These are phyloP conservation scores for Cyclotella atomus DNA, from an alignment of 108 stramenopile genomes.

Conservation along the genomic window DNA sequence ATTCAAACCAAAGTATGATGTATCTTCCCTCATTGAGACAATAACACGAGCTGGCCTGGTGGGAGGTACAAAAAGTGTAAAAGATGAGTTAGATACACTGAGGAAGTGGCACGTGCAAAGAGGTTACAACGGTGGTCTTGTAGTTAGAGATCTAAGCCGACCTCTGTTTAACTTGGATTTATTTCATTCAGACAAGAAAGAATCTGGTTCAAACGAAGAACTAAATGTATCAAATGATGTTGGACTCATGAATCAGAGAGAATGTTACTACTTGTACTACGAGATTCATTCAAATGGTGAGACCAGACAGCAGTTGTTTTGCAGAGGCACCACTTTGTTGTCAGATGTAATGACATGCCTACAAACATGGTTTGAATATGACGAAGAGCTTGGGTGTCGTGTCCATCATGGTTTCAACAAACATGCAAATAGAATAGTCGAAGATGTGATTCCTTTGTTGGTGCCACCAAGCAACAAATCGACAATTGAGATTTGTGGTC, in stretches of 20 bases:
- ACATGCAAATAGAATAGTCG: slow-evolving; percentile 62
- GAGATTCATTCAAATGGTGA: slow-evolving; percentile 56
- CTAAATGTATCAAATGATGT: neutral
- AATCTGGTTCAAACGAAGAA: neutral
- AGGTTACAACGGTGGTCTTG: slow-evolving; percentile 63
- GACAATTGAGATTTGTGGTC: slow-evolving; percentile 65
- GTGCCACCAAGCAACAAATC: slow-evolving; percentile 41
- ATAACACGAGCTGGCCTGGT: slow-evolving; percentile 57
- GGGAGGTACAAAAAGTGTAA: slow-evolving; percentile 56
- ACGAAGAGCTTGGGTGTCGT: slow-evolving; percentile 58
- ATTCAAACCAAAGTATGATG: slow-evolving; percentile 9
- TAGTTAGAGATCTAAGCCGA: slow-evolving; percentile 56
- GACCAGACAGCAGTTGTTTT: slow-evolving; percentile 63
- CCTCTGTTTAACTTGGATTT: slow-evolving; percentile 50
- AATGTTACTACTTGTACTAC: slow-evolving; percentile 74
- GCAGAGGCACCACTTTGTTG: slow-evolving; percentile 61
- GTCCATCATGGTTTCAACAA: slow-evolving; percentile 61
- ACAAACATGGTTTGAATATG: slow-evolving; percentile 57
- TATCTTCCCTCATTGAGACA: slow-evolving; percentile 33
- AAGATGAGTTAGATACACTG: slow-evolving; percentile 58
- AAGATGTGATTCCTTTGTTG: slow-evolving; percentile 62
- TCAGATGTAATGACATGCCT: slow-evolving; percentile 61
- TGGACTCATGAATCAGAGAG: slow-evolving; percentile 46
- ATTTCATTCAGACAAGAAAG: slow-evolving; percentile 18
- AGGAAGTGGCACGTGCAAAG: slow-evolving; percentile 59